Percentiles rank a stretch among this genome's conserved stretches.
These are phyloP conservation scores for Pistacia atlantica DNA, from an alignment of 345 rosid genomes.

Conservation along the genomic window DNA sequence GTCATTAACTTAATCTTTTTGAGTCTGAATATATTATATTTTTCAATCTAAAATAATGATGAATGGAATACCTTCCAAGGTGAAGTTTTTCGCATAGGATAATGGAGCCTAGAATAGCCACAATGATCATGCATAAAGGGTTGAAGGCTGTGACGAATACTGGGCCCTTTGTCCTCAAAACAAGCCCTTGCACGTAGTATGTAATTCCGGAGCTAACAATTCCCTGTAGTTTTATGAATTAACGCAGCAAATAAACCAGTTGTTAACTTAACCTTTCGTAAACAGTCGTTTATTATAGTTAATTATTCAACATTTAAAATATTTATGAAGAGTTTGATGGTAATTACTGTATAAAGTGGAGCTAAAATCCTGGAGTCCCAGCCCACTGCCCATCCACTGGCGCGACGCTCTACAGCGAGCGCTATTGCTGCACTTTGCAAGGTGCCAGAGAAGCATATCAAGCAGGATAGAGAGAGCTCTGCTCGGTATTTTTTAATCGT, in stretches of 20 bases:
- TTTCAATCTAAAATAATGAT: neutral
- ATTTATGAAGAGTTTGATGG: neutral
- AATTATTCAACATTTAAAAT: neutral
- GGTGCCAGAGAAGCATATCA: constrained; percentile 71
- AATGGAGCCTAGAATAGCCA: constrained; percentile 51
- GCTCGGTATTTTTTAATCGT: constrained; percentile 67
- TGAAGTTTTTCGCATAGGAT: constrained; percentile 64
- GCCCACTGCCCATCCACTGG: constrained; percentile 64
- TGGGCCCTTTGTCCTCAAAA: constrained; percentile 71
- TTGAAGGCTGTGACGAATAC: constrained; percentile 82
- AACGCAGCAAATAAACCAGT: no score
- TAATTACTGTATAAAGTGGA: constrained; percentile 54
- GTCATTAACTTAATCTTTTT: neutral
- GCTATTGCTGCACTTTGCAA: constrained; percentile 58
- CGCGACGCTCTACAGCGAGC: constrained; percentile 43
- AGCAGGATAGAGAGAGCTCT: constrained; percentile 55
- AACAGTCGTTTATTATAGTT: neutral
- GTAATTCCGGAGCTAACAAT: constrained; percentile 68
- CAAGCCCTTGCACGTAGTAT: constrained; percentile 76
- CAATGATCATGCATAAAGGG: constrained; percentile 79
- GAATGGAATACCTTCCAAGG: constrained; percentile 52
- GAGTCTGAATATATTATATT: neutral
- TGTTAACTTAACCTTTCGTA: no score
- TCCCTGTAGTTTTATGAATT: constrained; percentile 36
- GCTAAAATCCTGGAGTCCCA: constrained; percentile 75